Evolutionary conservation across 768 basidiomycete species (phyloP), one percentile per base, ranked within the genome.

Genomic region (Russula virescens): DNA sequence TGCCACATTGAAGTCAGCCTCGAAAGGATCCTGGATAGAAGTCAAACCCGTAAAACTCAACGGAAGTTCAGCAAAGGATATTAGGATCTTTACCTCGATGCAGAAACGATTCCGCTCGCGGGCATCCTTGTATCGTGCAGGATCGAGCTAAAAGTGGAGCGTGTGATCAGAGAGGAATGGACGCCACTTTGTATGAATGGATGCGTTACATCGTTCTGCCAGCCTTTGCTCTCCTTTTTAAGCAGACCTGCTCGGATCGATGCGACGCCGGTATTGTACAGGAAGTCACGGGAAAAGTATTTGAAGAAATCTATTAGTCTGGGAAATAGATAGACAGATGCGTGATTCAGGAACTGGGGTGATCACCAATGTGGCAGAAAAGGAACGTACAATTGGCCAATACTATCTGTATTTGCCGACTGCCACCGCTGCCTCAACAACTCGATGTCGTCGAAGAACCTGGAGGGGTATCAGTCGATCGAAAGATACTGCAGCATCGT

Each of bases 401-500:
- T 91, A 66, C 82, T 87, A 69, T 99, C 94, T 57, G 82, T 83
- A 74, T 98, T 98, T 66, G 89, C 84, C n/a, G 92, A 95, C 71
- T 87, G 87, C 94, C 95, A 99, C 69, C 89, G 86, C 72, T 91
- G 87, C 69, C 93, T 82, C 60, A 99, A 78, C 42, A 93, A 81
- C 70, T 97, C 94, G 71, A 95, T 88, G 74, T 99, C 96, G 77
- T 98, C 96, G 72, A 98, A 99, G 78, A 99, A 98, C 84, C 89
- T 34, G 31, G 46, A 10, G 35, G 40, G 42, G 23, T 19, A 16
- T 62, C 26, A 62, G 64, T 11, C 9, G 13, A 38, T 19, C 21
- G 10, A 38, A 38, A 47, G 42, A 5, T 11, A 26, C 46, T 11
- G 26, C 45, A 34, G 25, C 9, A 47, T 23, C 13, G 35, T 18